These are phyloP conservation scores for Solanum etuberosum DNA, from an alignment of 257 asterid species.

Conservation along the genomic window DNA sequence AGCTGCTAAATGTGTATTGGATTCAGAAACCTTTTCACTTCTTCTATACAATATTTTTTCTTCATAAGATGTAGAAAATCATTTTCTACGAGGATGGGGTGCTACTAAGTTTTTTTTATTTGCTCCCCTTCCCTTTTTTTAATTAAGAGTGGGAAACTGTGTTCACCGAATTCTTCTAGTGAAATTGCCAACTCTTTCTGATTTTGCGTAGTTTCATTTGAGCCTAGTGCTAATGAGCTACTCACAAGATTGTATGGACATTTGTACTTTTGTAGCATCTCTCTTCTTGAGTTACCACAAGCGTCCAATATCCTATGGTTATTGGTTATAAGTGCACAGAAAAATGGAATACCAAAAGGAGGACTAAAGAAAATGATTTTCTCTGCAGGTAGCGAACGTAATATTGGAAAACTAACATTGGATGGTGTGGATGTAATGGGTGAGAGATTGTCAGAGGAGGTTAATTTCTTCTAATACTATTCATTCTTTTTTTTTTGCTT, in stretches of 20 bases:
- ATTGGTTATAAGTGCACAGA: neutral
- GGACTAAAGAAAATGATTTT: neutral
- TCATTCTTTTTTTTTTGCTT: neutral
- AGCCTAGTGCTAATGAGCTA: neutral
- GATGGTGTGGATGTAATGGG: slow-evolving; percentile 99
- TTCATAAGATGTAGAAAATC: neutral
- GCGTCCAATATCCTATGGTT: neutral
- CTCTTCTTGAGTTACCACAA: neutral
- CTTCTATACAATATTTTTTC: neutral
- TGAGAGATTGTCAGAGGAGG: slow-evolving; percentile 87
- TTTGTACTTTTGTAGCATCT: neutral
- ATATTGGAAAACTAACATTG: slow-evolving; percentile 64
- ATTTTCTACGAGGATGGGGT: neutral
- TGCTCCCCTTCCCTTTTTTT: neutral
- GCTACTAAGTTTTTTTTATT: neutral
- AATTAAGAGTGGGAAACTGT: neutral
- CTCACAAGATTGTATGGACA: neutral
- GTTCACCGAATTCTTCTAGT: neutral
- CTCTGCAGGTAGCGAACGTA: slow-evolving; percentile 73
- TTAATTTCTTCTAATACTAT: slow-evolving; percentile 11
- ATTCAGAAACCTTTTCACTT: neutral
- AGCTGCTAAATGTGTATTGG: neutral
- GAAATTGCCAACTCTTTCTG: neutral
- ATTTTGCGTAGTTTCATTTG: neutral
- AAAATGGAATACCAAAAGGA: neutral